A percentile compares a stretch with the other conserved stretches of the same genome.
These are phyloP conservation scores for Suhomyces bolitotheri DNA, from an alignment of 1,139 yeast species.

Conservation along the genomic window DNA sequence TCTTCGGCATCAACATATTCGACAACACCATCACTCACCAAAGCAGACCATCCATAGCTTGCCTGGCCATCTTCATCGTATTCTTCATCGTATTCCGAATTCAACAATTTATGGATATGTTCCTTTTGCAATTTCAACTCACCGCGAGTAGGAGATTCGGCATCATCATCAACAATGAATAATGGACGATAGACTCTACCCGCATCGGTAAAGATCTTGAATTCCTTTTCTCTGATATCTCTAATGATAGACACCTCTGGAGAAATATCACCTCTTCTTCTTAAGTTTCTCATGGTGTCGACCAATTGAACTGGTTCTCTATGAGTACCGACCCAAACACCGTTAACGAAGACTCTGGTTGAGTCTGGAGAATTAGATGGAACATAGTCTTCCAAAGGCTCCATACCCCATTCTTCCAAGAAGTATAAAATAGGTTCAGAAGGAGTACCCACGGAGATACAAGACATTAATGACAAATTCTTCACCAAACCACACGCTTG, in stretches of 20 bases:
- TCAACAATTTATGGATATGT: constrained; percentile 70
- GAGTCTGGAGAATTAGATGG: constrained; percentile 92
- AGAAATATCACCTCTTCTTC: constrained; percentile 94
- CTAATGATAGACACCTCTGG: constrained; percentile 96
- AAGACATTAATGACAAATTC: constrained; percentile 92
- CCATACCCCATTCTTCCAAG: constrained; percentile 99
- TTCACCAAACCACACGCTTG: constrained; percentile 99
- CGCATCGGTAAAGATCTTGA: constrained; percentile 95
- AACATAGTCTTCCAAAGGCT: constrained; percentile 92
- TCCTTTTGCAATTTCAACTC: constrained; percentile 83
- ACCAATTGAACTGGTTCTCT: constrained; percentile 91
- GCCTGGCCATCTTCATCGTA: constrained; percentile 57
- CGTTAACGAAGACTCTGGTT: constrained; percentile 93
- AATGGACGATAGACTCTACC: constrained; percentile 97
- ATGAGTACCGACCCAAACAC: constrained; percentile 99
- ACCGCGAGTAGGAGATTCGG: constrained; percentile 70
- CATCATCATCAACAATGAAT: constrained; percentile 85
- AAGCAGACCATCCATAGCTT: constrained; percentile 79
- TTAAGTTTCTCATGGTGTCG: constrained; percentile 83
- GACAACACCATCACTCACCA: constrained; percentile 82
- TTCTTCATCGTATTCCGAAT: constrained; percentile 61
- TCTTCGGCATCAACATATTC: constrained; percentile 97
- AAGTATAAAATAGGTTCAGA: constrained; percentile 92
- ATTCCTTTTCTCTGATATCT: constrained; percentile 94
- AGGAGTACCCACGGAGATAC: constrained; percentile 97